These are phyloP conservation scores for Tulasnella sp. DNA, from an alignment of 768 basidiomycete species.

Conservation along the genomic window DNA sequence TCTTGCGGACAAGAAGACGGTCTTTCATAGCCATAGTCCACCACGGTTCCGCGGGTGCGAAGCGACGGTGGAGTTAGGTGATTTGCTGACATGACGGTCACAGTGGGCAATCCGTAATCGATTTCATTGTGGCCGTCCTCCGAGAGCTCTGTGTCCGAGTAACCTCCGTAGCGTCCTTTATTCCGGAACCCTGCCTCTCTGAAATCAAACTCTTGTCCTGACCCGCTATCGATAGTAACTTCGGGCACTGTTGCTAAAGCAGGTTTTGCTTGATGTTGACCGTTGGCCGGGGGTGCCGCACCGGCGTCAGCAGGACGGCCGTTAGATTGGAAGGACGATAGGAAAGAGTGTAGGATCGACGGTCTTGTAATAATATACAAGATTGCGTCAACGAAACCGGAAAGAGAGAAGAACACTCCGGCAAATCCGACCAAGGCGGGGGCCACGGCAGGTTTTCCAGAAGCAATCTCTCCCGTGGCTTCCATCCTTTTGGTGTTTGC, in stretches of 20 bases:
- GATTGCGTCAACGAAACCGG: conserved; percentile 53
- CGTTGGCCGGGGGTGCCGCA: neutral
- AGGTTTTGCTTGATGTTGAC: neutral
- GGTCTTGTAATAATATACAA: conserved; percentile 47
- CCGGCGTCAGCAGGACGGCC: neutral
- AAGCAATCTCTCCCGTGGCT: neutral
- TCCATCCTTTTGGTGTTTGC: conserved; percentile 27
- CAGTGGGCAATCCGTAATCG: neutral
- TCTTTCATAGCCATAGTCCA: neutral
- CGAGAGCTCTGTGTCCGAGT: neutral
- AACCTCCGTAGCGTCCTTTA: neutral
- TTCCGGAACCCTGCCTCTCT: neutral
- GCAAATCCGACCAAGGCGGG: conserved; percentile 49
- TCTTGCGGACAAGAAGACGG: neutral
- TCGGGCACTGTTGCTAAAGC: neutral
- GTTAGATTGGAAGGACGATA: neutral
- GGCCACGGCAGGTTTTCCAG: conserved; percentile 32
- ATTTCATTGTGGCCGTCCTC: neutral
- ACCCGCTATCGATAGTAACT: neutral
- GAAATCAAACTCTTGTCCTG: neutral
- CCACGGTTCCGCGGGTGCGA: neutral
- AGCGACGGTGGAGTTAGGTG: neutral
- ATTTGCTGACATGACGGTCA: neutral
- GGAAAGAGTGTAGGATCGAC: conserved; percentile 13
- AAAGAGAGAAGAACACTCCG: conserved; percentile 50